Evolutionary conservation across 2,329 filamentous ascomycete species (phyloP).

Genomic region (Cladophialophora carrionii): DNA sequence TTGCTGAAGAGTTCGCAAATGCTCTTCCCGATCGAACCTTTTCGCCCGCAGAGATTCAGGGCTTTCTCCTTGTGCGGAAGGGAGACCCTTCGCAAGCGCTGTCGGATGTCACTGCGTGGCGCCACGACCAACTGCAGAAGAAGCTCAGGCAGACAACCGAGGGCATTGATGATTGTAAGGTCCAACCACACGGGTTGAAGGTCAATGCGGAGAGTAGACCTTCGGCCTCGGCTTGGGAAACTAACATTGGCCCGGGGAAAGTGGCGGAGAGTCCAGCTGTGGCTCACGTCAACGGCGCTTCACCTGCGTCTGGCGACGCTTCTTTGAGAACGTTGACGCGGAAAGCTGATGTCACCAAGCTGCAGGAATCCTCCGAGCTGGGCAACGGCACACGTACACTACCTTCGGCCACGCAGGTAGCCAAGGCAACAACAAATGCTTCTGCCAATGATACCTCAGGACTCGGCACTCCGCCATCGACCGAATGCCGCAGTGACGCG

Average conservation of each 20-base stretch:
- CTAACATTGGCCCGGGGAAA: background rate
- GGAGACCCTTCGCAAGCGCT: conserved; percentile 52
- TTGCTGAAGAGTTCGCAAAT: conserved; percentile 52
- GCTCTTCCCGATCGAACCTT: conserved; percentile 52
- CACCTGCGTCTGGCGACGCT: background rate
- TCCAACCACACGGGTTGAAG: background rate
- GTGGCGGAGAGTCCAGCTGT: background rate
- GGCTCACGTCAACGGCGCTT: background rate
- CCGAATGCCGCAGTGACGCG: background rate
- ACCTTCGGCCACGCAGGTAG: background rate
- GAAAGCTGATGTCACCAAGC: background rate
- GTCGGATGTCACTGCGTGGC: conserved; percentile 49
- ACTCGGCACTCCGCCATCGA: background rate
- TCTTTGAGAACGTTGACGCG: background rate
- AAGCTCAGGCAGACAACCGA: background rate
- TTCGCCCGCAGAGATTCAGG: conserved; percentile 58
- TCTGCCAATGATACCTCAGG: background rate
- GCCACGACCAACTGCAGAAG: conserved; percentile 20
- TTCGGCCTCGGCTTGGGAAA: background rate
- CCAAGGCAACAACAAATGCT: background rate
- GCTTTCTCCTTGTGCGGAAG: conserved; percentile 55
- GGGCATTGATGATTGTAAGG: background rate
- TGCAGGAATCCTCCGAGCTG: background rate
- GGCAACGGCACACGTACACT: background rate
- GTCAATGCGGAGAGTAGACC: background rate